phyloP scores from a whole-genome alignment of 2,329 filamentous ascomycete genomes.

The Xylaria polymorpha region DNA sequence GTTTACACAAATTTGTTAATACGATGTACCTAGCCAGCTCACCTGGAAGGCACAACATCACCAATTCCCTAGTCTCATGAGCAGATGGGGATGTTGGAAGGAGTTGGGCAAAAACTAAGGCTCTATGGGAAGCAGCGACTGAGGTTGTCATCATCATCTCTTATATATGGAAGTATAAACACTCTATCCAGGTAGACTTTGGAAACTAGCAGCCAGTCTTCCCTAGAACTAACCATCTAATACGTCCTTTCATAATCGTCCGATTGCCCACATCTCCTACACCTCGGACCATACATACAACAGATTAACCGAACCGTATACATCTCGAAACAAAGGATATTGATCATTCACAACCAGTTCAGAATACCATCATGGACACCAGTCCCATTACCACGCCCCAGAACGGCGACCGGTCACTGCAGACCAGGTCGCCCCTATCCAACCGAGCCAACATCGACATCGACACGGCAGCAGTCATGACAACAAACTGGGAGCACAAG shows the following conservation, averaged over 20 bases:
- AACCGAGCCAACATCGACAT: slow-evolving; percentile 44
- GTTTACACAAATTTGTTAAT: background rate
- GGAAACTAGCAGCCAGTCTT: background rate
- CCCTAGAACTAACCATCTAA: slow-evolving; percentile 9
- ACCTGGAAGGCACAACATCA: background rate
- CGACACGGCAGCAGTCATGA: background rate
- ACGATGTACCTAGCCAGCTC: no score
- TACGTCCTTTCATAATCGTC: background rate
- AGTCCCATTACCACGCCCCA: background rate
- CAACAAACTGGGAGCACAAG: slow-evolving; percentile 49
- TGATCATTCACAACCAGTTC: slow-evolving; percentile 29
- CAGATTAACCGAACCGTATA: slow-evolving; percentile 33
- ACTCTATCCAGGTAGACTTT: background rate
- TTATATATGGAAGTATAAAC: background rate
- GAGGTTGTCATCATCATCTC: background rate
- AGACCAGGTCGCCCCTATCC: slow-evolving; percentile 42
- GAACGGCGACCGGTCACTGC: slow-evolving; percentile 17
- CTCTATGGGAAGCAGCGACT: slow-evolving; percentile 22
- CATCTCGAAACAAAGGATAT: slow-evolving; percentile 32
- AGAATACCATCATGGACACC: slow-evolving; percentile 28
- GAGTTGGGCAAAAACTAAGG: slow-evolving; percentile 27
- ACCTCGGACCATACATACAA: slow-evolving; percentile 34
- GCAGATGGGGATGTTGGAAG: slow-evolving; percentile 27
- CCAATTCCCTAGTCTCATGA: background rate
- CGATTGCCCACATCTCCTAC: slow-evolving; percentile 24